phyloP scores from a whole-genome alignment of 805 yeast species.

The Kuraishia molischiana region DNA sequence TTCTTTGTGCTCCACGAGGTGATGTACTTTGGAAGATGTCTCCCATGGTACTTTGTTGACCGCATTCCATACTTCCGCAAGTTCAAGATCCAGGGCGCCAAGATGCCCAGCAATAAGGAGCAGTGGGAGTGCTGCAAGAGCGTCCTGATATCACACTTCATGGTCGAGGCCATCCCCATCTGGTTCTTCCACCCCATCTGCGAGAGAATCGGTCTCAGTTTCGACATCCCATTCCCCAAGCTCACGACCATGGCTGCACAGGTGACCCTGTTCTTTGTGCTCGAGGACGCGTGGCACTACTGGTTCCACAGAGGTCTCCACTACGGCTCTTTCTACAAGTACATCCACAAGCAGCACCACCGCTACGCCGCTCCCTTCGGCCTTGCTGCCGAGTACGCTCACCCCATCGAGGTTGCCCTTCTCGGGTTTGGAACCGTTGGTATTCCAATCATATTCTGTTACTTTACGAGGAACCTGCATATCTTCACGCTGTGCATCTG shows the following conservation, averaged over 20 bases:
- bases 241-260: slow-evolving; percentile 50
- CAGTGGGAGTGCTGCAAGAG: slow-evolving; percentile 89
- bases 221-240: slow-evolving; percentile 80
- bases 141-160: slow-evolving; percentile 76
- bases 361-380: slow-evolving; percentile 98
- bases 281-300: slow-evolving; percentile 96
- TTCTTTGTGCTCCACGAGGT: slow-evolving; percentile 78
- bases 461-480: slow-evolving; percentile 68
- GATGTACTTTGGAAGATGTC: slow-evolving; percentile 82
- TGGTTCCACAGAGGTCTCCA: slow-evolving; percentile 91
- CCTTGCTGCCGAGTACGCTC: slow-evolving; percentile 94
- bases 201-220: slow-evolving; percentile 65
- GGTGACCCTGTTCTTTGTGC: slow-evolving; percentile 65
- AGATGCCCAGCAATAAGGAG: slow-evolving; percentile 70
- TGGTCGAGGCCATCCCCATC: slow-evolving; percentile 92
- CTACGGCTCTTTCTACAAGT: slow-evolving; percentile 79
- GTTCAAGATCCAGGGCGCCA: slow-evolving; percentile 84
- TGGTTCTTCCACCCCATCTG: slow-evolving; percentile 97
- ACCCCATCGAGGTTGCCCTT: slow-evolving; percentile 85
- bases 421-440: slow-evolving; percentile 96
- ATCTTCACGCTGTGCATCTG: slow-evolving; percentile 82
- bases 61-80: slow-evolving; percentile 74
- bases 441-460: slow-evolving; percentile 79
- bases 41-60: slow-evolving; percentile 91
- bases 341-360: slow-evolving; percentile 96